phyloP scores from a whole-genome alignment of 164 flowering plant species.

The Malania oleifera region DNA sequence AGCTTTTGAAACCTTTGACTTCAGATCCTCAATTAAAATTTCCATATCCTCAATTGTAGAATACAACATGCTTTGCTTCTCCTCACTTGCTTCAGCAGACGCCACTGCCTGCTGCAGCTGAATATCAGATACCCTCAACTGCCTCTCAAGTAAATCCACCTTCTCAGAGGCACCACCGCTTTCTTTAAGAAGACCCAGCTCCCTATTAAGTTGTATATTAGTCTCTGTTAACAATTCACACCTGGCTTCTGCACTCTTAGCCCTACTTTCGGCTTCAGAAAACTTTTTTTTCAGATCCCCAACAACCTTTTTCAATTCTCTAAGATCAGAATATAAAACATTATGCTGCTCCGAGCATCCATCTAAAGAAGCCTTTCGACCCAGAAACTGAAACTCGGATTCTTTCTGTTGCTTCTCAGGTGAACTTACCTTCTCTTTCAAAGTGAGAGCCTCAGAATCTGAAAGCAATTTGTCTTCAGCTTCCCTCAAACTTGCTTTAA shows the following conservation, averaged over 20 bases:
- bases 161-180: conserved; percentile 31
- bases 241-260: conserved; percentile 47
- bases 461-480: conserved; percentile 35
- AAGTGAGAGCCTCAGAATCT: conserved; percentile 31
- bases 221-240: conserved; percentile 36
- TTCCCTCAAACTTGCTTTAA: conserved; percentile 30
- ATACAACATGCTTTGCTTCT: conserved; percentile 51
- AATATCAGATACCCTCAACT: conserved; percentile 38
- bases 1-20: conserved; percentile 43
- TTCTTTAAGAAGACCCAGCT: conserved; percentile 42
- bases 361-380: conserved; percentile 26
- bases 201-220: conserved; percentile 51
- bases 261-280: conserved; percentile 38
- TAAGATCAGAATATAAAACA: conserved; percentile 22
- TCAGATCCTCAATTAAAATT: conserved; percentile 46
- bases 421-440: conserved; percentile 38
- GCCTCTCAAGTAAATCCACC: conserved; percentile 37
- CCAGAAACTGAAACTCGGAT: conserved; percentile 30
- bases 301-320: conserved; percentile 37
- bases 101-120: conserved; percentile 48
- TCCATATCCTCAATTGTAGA: conserved; percentile 62
- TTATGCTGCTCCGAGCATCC: conserved; percentile 30
- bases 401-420: conserved; percentile 45
- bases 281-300: conserved; percentile 37
- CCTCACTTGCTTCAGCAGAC: conserved; percentile 59